These are phyloP conservation scores for Acanthamoeba castellanii DNA, from an alignment of 208 protist species.

Conservation along the genomic window DNA sequence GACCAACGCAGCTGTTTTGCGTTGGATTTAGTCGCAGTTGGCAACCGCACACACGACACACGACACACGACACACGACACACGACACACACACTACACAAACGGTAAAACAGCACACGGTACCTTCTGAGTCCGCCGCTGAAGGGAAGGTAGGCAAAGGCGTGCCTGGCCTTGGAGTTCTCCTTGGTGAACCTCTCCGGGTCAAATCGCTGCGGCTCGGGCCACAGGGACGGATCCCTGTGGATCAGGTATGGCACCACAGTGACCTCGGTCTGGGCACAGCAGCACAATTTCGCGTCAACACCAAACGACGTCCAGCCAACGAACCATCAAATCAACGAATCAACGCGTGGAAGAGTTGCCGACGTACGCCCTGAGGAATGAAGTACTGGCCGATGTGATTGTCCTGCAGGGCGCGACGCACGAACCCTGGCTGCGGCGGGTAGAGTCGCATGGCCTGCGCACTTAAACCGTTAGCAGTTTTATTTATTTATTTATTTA, in stretches of 20 bases:
- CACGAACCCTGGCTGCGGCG: background rate
- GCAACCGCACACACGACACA: background rate
- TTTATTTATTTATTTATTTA: background rate
- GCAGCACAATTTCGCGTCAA: no score
- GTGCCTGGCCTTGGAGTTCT: constrained; percentile 55
- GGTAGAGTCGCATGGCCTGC: constrained; percentile 52
- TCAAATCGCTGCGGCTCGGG: constrained; percentile 57
- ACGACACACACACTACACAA: no score
- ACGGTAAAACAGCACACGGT: no score
- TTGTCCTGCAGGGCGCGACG: background rate
- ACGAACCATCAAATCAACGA: no score
- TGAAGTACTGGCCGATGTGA: background rate
- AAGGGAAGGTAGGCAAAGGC: constrained; percentile 74
- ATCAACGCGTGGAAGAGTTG: background rate
- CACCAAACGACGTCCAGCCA: no score
- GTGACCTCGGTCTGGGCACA: constrained; percentile 13
- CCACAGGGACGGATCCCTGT: constrained; percentile 51
- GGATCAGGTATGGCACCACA: constrained; percentile 55
- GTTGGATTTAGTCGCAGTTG: no score
- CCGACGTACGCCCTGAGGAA: background rate
- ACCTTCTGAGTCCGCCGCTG: constrained; percentile 63
- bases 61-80: no score
- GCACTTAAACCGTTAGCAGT: no score
- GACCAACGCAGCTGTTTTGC: constrained; percentile 25
- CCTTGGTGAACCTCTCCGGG: constrained; percentile 69